Evolutionary conservation across 2,329 filamentous ascomycete genomes (phyloP).

Genomic region (Aschersonia sp.): DNA sequence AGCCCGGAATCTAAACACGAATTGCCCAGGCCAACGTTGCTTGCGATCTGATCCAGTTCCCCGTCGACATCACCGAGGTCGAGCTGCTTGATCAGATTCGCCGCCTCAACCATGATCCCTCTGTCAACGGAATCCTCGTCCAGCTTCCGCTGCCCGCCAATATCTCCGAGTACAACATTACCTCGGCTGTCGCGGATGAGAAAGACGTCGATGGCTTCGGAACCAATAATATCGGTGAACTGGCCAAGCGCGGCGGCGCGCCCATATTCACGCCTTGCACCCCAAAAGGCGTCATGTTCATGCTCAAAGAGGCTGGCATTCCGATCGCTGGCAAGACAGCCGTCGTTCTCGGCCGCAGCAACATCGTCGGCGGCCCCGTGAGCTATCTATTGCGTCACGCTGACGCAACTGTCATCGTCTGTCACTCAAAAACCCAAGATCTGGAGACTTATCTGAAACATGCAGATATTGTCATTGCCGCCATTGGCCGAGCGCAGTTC

Average conservation of each 20-base stretch:
- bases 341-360: slow-evolving; percentile 85
- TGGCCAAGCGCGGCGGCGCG: slow-evolving; percentile 84
- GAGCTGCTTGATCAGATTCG: slow-evolving; percentile 76
- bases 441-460: slow-evolving; percentile 61
- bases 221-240: slow-evolving; percentile 83
- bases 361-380: slow-evolving; percentile 94
- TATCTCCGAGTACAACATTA: slow-evolving; percentile 80
- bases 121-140: slow-evolving; percentile 83
- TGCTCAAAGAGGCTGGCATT: slow-evolving; percentile 72
- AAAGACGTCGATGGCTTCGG: slow-evolving; percentile 99
- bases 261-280: slow-evolving; percentile 91
- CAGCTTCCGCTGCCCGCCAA: slow-evolving; percentile 83
- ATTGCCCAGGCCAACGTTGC: slow-evolving; percentile 64
- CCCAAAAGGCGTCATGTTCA: slow-evolving; percentile 90
- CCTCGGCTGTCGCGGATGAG: slow-evolving; percentile 77
- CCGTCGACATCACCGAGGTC: slow-evolving; percentile 65
- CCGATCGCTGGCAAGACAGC: slow-evolving; percentile 81
- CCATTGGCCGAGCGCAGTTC: slow-evolving; percentile 76
- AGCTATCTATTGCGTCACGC: slow-evolving; percentile 92
- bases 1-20: not conserved
- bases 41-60: slow-evolving; percentile 74
- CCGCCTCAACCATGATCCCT: slow-evolving; percentile 70
- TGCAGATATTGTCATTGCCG: slow-evolving; percentile 82
- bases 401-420: slow-evolving; percentile 91
- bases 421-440: slow-evolving; percentile 75